Base-by-base conservation (phyloP, 805 yeast genomes). In the Tetrapisispora iriomotensis region DNA sequence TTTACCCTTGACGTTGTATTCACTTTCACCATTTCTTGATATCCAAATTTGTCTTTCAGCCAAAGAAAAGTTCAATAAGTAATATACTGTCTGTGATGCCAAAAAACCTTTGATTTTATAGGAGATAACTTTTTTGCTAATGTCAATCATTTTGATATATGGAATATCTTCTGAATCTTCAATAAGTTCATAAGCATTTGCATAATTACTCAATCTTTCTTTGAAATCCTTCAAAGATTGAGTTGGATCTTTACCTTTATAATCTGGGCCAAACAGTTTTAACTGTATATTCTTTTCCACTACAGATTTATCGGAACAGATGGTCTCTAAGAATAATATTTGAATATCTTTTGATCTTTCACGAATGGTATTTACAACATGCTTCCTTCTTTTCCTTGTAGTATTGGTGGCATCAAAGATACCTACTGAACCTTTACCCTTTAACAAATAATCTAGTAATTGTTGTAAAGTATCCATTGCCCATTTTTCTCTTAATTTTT, bases 131-230 rank as follows among this genome's bases (percentile, higher is more conserved):
- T 90, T 92, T 52, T 84, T 78, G 7, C 98, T 97, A 9, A 88
- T 96, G 59, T 90, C 90, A 41, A 90, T 86, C 94, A 90, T 87
- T 60, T 90, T 87, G 47, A 88, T 84, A 53, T 87, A 92, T 57
- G 85, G 96, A 29, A 81, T 65, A 33, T 70, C 66, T 49, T 82
- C 90, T 15, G 68, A 73, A 33, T 84, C 94, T 46, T 82, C 94
- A 27, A 90, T 80, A 1, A 96, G 82, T 60, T 92, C 88, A 61
- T 90, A 90, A 1, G 90, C 96, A 57, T 71, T 75, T 56, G 87
- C 90, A 58, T 90, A 90, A 55, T 90, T 90, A 27, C 68, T 63
- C 44, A 90, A 70, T 42, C 98, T 72, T 37, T 80, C 81, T 39
- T 79, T 75, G 56, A 90, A 90, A 62, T 90, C 98, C 35, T 67